Base-by-base conservation (phyloP, 352 stramenopile species). In the Globisporangium iwayamae region DNA sequence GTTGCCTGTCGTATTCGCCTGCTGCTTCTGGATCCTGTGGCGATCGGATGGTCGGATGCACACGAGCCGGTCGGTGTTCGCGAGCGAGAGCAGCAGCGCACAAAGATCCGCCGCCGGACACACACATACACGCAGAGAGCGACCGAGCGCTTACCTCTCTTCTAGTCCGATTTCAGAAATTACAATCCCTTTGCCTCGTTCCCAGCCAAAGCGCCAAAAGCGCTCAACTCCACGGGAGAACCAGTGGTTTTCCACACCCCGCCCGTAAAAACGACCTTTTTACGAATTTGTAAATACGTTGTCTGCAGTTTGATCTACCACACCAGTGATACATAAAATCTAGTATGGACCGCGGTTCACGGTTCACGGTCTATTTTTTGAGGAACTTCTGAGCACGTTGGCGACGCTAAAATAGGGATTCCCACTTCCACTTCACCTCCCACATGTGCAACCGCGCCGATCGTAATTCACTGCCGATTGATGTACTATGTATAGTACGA, bases 131-230 rank as follows among this genome's bases (percentile, higher is more conserved):
- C 38, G 22, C 41, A 60, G 41, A 64, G 43, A 56, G 30, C 39
- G 51, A 57, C 30, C 43, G 30, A 45, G 36, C 56, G 57, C 76
- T 66, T 74, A 91, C 83, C 83, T 91, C 78, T 91, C 79, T 90
- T 90, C 76, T 91, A 89, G 83, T 91, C 83, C 83, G 80, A 87
- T 90, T 91, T 90, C 72, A 85, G 80, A 89, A 89, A 91, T 88
- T 87, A 79, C 72, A 52, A 62, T 58, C 56, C 45, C 28, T 36
- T 59, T 56, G 43, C 46, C 43, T 66, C 52, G 32, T 54, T 53
- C 45, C 65, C 30, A 48, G 41, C 66, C 55, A 68, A 60, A 66
- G 54, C 45, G 60, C 60, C 41, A 64, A 64, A 71, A 65, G 59
- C 59, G 28, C 59, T 41, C 58, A 64, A 64, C 58, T 64, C 34